phyloP scores from a whole-genome alignment of 2,329 filamentous ascomycete species.

The Microthyrium microscopicum region DNA sequence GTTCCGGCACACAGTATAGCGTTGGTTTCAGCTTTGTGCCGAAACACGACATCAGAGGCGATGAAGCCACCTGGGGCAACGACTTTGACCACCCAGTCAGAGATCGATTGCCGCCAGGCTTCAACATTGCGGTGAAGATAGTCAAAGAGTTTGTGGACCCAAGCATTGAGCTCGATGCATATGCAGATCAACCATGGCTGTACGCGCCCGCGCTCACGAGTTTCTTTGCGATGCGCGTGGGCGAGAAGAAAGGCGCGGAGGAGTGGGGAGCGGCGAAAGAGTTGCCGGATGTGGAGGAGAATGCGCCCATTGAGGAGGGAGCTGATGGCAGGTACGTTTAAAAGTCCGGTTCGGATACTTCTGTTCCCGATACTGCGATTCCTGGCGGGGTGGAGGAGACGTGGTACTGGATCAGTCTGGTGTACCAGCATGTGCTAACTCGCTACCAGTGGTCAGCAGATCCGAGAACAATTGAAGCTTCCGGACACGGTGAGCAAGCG shows the following conservation, averaged over 20 bases:
- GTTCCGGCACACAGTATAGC: constrained; percentile 59
- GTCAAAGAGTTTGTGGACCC: constrained; percentile 88
- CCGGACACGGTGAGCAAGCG: constrained; percentile 28
- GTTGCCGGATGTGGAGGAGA: constrained; percentile 3
- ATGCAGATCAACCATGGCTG: constrained; percentile 71
- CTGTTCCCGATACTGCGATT: too few relatives aligned
- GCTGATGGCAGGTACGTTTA: constrained; percentile 3
- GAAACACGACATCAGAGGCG: constrained; percentile 45
- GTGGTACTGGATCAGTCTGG: too few relatives aligned
- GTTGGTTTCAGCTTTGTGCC: constrained; percentile 66
- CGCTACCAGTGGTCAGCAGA: constrained; percentile 11
- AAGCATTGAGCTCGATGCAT: constrained; percentile 74
- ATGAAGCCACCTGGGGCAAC: constrained; percentile 78
- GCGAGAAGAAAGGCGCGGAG: constrained; percentile 3
- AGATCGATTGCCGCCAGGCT: constrained; percentile 71
- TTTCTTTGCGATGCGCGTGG: constrained; percentile 6
- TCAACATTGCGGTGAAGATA: constrained; percentile 67
- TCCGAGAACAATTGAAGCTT: constrained; percentile 22
- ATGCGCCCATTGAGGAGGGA: constrained; percentile 4
- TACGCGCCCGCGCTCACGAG: constrained; percentile 55
- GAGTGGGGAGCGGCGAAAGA: constrained; percentile 6
- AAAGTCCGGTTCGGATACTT: neutral
- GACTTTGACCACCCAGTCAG: constrained; percentile 87
- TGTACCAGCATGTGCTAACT: too few relatives aligned
- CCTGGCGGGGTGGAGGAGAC: too few relatives aligned